Conservation (phyloP, 2,329 filamentous ascomycete genomes). For the Sporothrix inflata region DNA sequence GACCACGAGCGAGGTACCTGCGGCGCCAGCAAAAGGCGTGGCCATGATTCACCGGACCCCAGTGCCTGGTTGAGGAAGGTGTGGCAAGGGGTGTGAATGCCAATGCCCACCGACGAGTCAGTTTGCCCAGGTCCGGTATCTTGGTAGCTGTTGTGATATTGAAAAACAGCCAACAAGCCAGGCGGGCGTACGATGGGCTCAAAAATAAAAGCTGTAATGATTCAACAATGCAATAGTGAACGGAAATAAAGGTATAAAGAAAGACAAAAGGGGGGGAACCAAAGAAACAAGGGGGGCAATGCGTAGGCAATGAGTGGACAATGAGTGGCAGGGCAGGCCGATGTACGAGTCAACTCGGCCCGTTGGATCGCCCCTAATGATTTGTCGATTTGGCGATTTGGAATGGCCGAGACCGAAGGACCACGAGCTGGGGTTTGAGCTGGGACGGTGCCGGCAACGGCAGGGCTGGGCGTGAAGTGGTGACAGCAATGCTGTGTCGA, state of each 20-base stretch:
- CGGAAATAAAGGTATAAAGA: not conserved
- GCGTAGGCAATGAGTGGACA: no score
- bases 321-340: not conserved
- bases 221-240: constrained; percentile 7
- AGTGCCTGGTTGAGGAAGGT: not conserved
- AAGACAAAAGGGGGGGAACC: not conserved
- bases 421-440: not conserved
- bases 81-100: not conserved
- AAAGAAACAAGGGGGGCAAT: not conserved
- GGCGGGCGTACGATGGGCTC: no score
- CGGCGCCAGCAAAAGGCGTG: not conserved
- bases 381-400: not conserved
- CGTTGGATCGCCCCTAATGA: constrained; percentile 16
- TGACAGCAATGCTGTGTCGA: not conserved
- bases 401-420: not conserved
- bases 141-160: not conserved
- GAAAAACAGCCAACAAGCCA: not conserved
- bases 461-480: not conserved
- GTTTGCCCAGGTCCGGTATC: not conserved
- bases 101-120: not conserved
- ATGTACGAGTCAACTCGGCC: not conserved
- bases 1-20: not conserved
- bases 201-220: constrained; percentile 9
- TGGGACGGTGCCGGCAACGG: not conserved
- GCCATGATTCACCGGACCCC: constrained; percentile 1